These are phyloP conservation scores for Cladorrhinum sp. DNA, from an alignment of 2,329 filamentous ascomycete species.

Conservation along the genomic window DNA sequence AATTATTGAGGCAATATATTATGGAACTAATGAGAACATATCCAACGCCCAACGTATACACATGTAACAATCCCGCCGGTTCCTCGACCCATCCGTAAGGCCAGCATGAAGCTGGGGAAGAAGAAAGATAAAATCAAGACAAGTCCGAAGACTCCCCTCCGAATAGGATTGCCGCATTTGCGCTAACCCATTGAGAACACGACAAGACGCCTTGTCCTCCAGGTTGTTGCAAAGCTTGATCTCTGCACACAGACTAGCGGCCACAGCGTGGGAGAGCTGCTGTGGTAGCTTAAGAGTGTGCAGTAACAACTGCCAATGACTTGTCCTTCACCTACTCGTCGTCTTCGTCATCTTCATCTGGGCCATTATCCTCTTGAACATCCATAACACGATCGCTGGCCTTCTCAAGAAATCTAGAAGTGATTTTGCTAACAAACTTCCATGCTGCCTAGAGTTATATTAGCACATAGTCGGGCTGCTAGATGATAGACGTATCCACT, in stretches of 20 bases:
- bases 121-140: constrained; percentile 23
- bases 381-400: constrained; percentile 81
- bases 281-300: constrained; percentile 98
- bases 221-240: constrained; percentile 52
- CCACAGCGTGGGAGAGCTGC: constrained; percentile 74
- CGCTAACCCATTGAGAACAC: constrained; percentile 31
- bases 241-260: constrained; percentile 97
- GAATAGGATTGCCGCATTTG: constrained; percentile 34
- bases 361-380: constrained; percentile 57
- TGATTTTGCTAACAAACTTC: constrained; percentile 74
- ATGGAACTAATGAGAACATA: not conserved
- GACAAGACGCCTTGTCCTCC: constrained; percentile 52
- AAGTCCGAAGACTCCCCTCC: constrained; percentile 24
- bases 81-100: constrained; percentile 15
- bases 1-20: not conserved
- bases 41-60: too few species aligned
- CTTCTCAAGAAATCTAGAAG: constrained; percentile 67
- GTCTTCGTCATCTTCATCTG: constrained; percentile 57
- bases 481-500: constrained; percentile 35
- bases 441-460: constrained; percentile 62
- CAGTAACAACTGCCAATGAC: constrained; percentile 41
- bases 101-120: constrained; percentile 27
- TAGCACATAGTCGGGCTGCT: constrained; percentile 18
- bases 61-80: constrained; percentile 19
- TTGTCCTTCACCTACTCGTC: constrained; percentile 41